Base-by-base conservation (phyloP, 164 flowering plant genomes). In the Chloranthus sessilifolius region DNA sequence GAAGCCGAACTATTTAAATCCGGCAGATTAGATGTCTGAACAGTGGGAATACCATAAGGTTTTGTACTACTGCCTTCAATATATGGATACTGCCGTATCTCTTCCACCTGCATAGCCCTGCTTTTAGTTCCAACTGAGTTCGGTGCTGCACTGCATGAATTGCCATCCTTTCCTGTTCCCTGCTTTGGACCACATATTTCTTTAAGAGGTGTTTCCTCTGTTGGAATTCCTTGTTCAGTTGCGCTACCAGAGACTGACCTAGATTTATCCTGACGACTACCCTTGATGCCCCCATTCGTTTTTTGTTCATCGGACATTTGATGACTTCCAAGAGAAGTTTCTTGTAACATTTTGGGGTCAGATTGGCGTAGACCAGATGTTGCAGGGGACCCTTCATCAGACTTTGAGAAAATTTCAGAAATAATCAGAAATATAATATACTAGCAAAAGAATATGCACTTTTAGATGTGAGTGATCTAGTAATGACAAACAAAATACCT, bases 1-100 rank as follows among this genome's bases (percentile, higher is more conserved):
- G 78, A 63, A 61, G 70, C 74, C 25, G 87, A 73, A 52, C 73
- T 64, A 60, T 78, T 83, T 61, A 82, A 56, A 68, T 83, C 85
- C 24, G 95, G 88, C 29, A 83, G 68, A 56, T 57, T 64, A 51
- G 86, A 75, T 46, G 81, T 20, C 7, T 70, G 63, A 38, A 71
- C 39, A 42, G 75, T 23, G 46, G 68, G 41, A 61, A 38, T 43
- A 37, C 69, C 62, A 60, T 59, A 50, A 22, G 76, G 45, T 62
- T 77, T 81, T 33, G 61, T 46, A 56, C 19, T 45, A 60, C 52
- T 61, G 41, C 62, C 60, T 4, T 73, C 81, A 34, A 52, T 21
- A 27, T 53, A 56, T 10, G 67, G 63, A 67, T 52, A 43, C n/a
- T 60, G 63, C 51, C 55, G 62, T 54, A 59, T 38, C 53, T 65